Evolutionary conservation across 805 yeast genomes (phyloP).

Genomic region (Clavispora santaluciae): DNA sequence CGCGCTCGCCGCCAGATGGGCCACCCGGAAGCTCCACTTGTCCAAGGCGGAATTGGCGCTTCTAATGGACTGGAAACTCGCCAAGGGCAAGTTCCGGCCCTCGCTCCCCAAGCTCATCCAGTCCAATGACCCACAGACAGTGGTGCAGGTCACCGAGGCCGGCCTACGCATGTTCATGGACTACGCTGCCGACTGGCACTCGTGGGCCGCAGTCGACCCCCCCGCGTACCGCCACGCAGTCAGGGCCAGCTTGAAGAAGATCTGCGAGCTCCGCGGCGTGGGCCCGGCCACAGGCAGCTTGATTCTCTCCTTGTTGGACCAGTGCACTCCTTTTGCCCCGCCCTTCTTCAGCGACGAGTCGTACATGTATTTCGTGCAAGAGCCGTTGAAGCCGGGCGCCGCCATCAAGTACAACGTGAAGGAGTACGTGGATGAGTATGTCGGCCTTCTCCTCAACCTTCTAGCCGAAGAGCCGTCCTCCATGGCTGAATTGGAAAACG

Average conservation of each 20-base stretch:
- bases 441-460: constrained; percentile 14
- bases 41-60: constrained; percentile 36
- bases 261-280: constrained; percentile 40
- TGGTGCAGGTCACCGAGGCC: constrained; percentile 23
- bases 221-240: constrained; percentile 16
- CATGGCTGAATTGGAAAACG: constrained; percentile 22
- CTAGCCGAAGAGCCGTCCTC: background rate
- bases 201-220: constrained; percentile 5
- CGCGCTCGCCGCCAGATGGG: constrained; percentile 19
- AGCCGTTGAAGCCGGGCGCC: constrained; percentile 16
- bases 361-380: constrained; percentile 32
- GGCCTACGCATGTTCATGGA: constrained; percentile 19
- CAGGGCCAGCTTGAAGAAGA: constrained; percentile 22
- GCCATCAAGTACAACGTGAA: constrained; percentile 39
- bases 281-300: constrained; percentile 51
- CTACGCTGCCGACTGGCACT: constrained; percentile 1
- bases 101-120: constrained; percentile 37
- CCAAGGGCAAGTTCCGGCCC: constrained; percentile 40
- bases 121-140: constrained; percentile 29
- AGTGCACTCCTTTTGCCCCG: constrained; percentile 24
- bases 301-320: constrained; percentile 30
- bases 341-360: constrained; percentile 50
- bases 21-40: constrained; percentile 19
- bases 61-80: constrained; percentile 47
- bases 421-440: constrained; percentile 37